Base-by-base conservation (phyloP, 768 basidiomycete species). In the Brasilioporus rufonigricans region DNA sequence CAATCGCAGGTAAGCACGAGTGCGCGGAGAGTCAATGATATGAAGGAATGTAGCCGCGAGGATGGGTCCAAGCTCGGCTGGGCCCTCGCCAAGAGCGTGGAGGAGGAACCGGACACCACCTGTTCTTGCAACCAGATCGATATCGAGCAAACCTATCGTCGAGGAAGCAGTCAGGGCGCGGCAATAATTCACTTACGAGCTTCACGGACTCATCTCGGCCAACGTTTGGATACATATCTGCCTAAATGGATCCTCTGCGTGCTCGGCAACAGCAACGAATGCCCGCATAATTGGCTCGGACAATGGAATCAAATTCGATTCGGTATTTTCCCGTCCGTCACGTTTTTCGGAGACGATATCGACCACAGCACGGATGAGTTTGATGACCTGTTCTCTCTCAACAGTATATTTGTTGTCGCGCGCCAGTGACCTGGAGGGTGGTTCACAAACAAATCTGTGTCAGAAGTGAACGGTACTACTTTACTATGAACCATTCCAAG, bases 381-480 rank as follows among this genome's bases (percentile, higher is more conserved):
- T 91, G 61, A 99, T 83, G 21, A 82, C 92, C 70, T 98, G 95
- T 65, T 97, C 93, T 66, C 92, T 91, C 73, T 94, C 97, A 6
- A 86, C 80, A 13, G 82, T 81, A 65, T 85, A 80, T 62, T 91
- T 89, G 66, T 85, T 85, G 66, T 98, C 94, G 13, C 94, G 85
- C 0, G 88, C 83, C 16, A 98, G 76, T 2, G 94, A 86, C 60
- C 93, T 94, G 53, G 52, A 49, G 18, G 45, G 53, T 52, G 47
- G 53, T 57, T 56, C 35, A 60, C 52, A 44, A 13, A 50, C 33
- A 40, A 4, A 32, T 35, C 27, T 16, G 13, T 44, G 19, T 27
- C 10, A 26, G 18, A 48, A 50, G 44, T 24, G 38, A 36, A 60
- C 33, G 16, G n/a, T 64, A 78, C 48, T 58, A 94, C 94, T 89